Percentiles rank a stretch among this genome's conserved stretches.
Conservation (phyloP, 208 protist species). For the Acanthamoeba rhysodes region DNA sequence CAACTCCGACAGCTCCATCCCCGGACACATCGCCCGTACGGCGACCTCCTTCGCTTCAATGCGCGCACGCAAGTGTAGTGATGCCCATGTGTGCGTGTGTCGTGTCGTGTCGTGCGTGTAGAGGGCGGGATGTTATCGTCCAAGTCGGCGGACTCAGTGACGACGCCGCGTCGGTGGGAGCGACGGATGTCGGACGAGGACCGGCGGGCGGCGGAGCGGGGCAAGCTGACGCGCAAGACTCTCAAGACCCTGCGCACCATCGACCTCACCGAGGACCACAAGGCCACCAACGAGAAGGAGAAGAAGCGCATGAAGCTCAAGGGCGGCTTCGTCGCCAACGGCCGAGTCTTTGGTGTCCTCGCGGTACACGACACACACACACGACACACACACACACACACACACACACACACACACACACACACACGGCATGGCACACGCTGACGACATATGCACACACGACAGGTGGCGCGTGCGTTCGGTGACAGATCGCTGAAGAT, state of each 20-base stretch:
- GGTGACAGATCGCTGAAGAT: background rate
- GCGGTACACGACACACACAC: background rate
- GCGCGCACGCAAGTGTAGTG: background rate
- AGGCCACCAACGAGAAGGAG: constrained; percentile 38
- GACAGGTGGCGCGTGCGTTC: background rate
- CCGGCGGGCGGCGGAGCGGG: background rate
- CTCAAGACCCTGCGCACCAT: background rate
- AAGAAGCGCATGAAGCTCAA: constrained; percentile 30
- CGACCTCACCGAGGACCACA: constrained; percentile 27
- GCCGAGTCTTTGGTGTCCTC: constrained; percentile 30
- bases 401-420: too few species aligned
- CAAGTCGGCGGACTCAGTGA: background rate
- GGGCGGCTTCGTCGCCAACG: constrained; percentile 48
- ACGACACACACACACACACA: background rate
- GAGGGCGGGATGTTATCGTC: background rate
- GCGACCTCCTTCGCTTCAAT: background rate
- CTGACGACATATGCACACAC: background rate
- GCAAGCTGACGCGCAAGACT: background rate
- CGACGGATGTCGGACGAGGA: background rate
- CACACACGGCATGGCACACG: background rate
- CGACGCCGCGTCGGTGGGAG: background rate
- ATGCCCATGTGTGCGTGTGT: background rate
- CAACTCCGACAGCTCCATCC: background rate
- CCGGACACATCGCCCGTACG: background rate
- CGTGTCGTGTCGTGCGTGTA: background rate